Conservation (phyloP, 345 rosid genomes). For the Lumnitzera racemosa region DNA sequence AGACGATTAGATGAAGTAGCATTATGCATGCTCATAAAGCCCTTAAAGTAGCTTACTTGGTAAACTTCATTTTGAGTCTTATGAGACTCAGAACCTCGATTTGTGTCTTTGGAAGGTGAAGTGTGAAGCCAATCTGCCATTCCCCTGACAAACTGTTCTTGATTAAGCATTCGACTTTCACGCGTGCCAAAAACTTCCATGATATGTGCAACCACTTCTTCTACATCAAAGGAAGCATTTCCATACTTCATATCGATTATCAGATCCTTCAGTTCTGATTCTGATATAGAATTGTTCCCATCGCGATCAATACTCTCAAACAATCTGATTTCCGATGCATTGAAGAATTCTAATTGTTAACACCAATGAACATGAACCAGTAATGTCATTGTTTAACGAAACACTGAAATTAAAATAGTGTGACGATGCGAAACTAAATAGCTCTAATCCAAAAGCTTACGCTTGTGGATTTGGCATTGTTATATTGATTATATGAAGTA, state of each 20-base stretch:
- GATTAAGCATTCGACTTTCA: slow-evolving; percentile 11
- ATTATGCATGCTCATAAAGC: neutral
- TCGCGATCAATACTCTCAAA: slow-evolving; percentile 17
- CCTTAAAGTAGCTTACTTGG: slow-evolving; percentile 4
- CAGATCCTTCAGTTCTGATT: slow-evolving; percentile 18
- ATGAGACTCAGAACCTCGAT: slow-evolving; percentile 1
- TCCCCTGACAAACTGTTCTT: slow-evolving; percentile 24
- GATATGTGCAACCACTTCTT: slow-evolving; percentile 16
- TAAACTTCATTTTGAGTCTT: slow-evolving; percentile 9
- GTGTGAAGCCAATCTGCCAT: slow-evolving; percentile 13
- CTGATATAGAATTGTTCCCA: slow-evolving; percentile 14
- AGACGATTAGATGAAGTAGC: neutral
- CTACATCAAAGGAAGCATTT: slow-evolving; percentile 15
- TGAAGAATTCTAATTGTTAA: too few relatives aligned
- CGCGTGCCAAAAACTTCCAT: slow-evolving; percentile 20
- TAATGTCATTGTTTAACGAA: too few relatives aligned
- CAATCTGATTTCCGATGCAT: slow-evolving; percentile 10
- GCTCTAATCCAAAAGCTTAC: too few relatives aligned
- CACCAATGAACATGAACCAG: too few relatives aligned
- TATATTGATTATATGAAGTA: too few relatives aligned
- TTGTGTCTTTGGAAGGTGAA: neutral
- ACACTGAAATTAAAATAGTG: too few relatives aligned
- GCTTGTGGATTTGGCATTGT: too few relatives aligned
- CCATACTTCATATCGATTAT: slow-evolving; percentile 15
- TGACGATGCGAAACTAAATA: too few relatives aligned